Base-by-base conservation (phyloP, 2,329 filamentous ascomycete species). In the Penicillium carneum region DNA sequence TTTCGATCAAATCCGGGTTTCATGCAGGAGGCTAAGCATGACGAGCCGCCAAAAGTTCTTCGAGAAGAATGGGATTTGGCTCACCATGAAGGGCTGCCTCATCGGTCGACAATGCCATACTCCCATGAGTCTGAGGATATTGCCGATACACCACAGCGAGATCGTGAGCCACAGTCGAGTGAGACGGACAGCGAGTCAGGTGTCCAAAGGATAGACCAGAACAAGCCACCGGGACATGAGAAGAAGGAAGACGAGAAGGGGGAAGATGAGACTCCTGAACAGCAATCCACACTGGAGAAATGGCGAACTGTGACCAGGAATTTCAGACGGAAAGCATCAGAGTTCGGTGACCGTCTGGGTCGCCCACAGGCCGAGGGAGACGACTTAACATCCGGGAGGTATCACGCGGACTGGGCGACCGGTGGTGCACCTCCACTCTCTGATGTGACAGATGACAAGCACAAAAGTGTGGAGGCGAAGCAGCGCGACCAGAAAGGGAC, bases 391-490 rank as follows among this genome's bases (percentile, higher is more conserved):
- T 58, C 71, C 12, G 70, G 65, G 26, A 55, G 64, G 11, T 71
- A 68, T 43, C 69, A 73, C 11, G 39, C 62, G 1, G 71, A 72
- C 18, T 75, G 71, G 72, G 70, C 67, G 12, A 66, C 69, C 0
- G 73, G 70, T 0, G 69, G 69, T 29, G 66, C 67, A 34, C 61
- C 62, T 23, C 65, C 72, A 1, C 33, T 70, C 8, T 71, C 70
- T 6, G 71, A 73, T 33, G 26, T 75, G 18, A 74, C 72, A 12
- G 73, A 75, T 46, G 53, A 73, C 26, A 74, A 72, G 29, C 62
- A 71, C n/a, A 75, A 75, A 59, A 70, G 65, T 14, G 64, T 71
- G 36, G 69, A 75, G 41, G 61, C 70, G 20, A 74, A 70, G 41
- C 57, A 63, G 29, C 41, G 56, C 29, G 50, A 74, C 3, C 71